Conservation (phyloP, 768 basidiomycete species). For the Dacryopinax spathularia region DNA sequence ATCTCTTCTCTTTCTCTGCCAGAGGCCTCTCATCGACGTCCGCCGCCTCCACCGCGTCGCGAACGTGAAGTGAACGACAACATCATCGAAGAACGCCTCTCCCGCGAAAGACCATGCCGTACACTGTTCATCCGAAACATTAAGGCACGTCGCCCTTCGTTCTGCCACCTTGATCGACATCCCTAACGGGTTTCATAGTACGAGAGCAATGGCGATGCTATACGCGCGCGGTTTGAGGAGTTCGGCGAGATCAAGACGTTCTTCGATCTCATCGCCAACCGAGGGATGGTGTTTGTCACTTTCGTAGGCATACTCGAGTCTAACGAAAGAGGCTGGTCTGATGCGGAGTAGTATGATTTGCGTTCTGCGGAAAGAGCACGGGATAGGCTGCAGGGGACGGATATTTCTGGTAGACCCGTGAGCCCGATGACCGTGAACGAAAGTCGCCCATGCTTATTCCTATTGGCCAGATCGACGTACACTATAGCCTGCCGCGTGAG, state of each 20-base stretch:
- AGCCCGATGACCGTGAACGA: slow-evolving; percentile 21
- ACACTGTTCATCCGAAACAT: slow-evolving; percentile 96
- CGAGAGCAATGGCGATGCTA: slow-evolving; percentile 74
- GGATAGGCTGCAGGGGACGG: slow-evolving; percentile 77
- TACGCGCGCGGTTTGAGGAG: slow-evolving; percentile 74
- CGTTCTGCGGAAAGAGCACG: slow-evolving; percentile 85
- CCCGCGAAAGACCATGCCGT: slow-evolving; percentile 86
- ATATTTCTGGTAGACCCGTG: slow-evolving; percentile 79
- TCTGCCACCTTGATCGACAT: background rate
- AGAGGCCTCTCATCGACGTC: background rate
- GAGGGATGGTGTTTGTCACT: slow-evolving; percentile 99
- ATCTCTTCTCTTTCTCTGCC: background rate
- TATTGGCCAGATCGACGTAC: slow-evolving; percentile 90
- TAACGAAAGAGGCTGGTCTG: background rate
- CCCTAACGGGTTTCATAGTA: slow-evolving; percentile 43
- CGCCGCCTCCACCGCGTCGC: slow-evolving; percentile 32
- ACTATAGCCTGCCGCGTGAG: slow-evolving; percentile 87
- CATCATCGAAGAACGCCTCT: slow-evolving; percentile 85
- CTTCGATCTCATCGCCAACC: slow-evolving; percentile 83
- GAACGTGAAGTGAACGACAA: slow-evolving; percentile 78
- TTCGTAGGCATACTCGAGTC: slow-evolving; percentile 50
- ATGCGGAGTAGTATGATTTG: slow-evolving; percentile 57
- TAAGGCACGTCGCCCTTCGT: slow-evolving; percentile 53
- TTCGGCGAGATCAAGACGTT: slow-evolving; percentile 95
- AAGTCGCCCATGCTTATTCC: background rate